Evolutionary conservation across 257 asterid genomes (phyloP).

Genomic region (Penstemon newberryi): DNA sequence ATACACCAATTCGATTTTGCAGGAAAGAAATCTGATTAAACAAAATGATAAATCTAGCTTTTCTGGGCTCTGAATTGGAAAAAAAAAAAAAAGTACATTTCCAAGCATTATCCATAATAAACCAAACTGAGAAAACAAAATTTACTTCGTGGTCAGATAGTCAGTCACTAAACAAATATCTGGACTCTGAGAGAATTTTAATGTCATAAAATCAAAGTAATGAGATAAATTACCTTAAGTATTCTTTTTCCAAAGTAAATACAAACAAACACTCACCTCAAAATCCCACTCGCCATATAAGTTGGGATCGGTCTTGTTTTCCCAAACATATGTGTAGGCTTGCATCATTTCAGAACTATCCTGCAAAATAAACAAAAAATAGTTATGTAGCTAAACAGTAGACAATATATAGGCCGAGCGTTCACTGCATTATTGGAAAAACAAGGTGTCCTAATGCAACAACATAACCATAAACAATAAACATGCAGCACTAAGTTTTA

Average conservation of each 20-base stretch:
- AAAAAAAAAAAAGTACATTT: too few species aligned
- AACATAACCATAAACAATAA: neutral
- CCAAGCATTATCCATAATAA: too few species aligned
- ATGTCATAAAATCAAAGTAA: neutral
- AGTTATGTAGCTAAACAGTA: neutral
- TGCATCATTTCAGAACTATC: conserved; percentile 56
- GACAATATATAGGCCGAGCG: neutral
- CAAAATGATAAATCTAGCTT: conserved; percentile 4
- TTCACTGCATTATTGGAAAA: neutral
- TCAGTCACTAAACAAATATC: neutral
- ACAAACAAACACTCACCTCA: conserved; percentile 45
- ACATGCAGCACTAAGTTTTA: neutral
- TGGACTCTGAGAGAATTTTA: neutral
- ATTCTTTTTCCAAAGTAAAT: neutral
- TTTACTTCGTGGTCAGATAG: too few species aligned
- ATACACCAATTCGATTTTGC: conserved; percentile 9
- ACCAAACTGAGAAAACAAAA: too few species aligned
- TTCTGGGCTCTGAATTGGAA: neutral
- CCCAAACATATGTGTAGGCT: conserved; percentile 65
- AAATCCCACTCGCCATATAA: conserved; percentile 74
- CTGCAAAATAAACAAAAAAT: conserved; percentile 38
- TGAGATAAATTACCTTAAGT: neutral
- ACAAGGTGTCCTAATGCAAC: neutral
- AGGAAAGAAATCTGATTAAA: neutral
- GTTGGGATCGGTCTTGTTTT: conserved; percentile 59